Evolutionary conservation across 345 rosid species (phyloP).

Genomic region (Lepidium aucheri): DNA sequence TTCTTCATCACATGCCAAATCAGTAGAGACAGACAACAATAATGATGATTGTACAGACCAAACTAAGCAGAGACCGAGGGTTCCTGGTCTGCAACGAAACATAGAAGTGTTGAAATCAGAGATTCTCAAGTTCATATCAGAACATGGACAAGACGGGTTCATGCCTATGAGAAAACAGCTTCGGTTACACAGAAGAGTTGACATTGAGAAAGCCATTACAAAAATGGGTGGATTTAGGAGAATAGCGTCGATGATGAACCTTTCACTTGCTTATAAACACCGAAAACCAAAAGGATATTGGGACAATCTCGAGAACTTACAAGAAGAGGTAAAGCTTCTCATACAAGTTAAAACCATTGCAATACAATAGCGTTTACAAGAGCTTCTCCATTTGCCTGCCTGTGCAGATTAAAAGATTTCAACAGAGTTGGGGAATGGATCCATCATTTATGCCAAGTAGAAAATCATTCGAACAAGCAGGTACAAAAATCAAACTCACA

Average conservation of each 20-base stretch:
- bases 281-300: slow-evolving; percentile 96
- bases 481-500: slow-evolving; percentile 26
- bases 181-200: slow-evolving; percentile 78
- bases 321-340: slow-evolving; percentile 61
- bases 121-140: slow-evolving; percentile 65
- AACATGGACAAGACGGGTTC: slow-evolving; percentile 93
- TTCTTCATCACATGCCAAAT: slow-evolving; percentile 26
- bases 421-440: slow-evolving; percentile 95
- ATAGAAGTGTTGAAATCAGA: slow-evolving; percentile 75
- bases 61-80: slow-evolving; percentile 55
- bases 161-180: slow-evolving; percentile 99
- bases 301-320: slow-evolving; percentile 88
- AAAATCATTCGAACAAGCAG: slow-evolving; percentile 94
- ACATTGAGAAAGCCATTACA: slow-evolving; percentile 88
- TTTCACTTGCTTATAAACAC: slow-evolving; percentile 85
- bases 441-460: slow-evolving; percentile 92
- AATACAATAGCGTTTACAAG: neutral
- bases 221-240: slow-evolving; percentile 92
- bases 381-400: neutral
- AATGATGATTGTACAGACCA: slow-evolving; percentile 11
- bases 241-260: slow-evolving; percentile 73
- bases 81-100: slow-evolving; percentile 85
- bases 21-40: neutral
- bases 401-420: slow-evolving; percentile 62
- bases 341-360: neutral